These are phyloP conservation scores for Mucor indicus DNA, from an alignment of 371 early-diverging fungal species.

Conservation along the genomic window DNA sequence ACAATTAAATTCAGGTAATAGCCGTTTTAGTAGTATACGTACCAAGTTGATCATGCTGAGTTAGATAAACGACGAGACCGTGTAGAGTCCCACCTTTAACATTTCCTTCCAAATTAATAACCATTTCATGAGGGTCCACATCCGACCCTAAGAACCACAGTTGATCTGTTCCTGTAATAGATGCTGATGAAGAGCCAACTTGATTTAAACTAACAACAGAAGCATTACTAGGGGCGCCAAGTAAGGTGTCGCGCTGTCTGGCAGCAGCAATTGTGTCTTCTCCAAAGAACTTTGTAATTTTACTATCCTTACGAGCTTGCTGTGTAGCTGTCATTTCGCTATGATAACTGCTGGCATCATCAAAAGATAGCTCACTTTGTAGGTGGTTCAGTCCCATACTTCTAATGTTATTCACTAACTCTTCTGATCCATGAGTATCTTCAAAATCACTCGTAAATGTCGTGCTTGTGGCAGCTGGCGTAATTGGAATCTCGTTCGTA, in stretches of 20 bases:
- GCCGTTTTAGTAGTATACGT: neutral
- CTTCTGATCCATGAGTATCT: no score
- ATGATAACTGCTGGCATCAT: neutral
- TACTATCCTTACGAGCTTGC: slow-evolving; percentile 18
- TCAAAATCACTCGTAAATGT: no score
- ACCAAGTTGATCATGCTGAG: slow-evolving; percentile 80
- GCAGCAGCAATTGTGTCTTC: slow-evolving; percentile 52
- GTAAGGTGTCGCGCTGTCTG: slow-evolving; percentile 30
- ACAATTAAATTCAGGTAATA: no score
- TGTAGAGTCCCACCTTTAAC: slow-evolving; percentile 87
- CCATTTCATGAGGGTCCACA: slow-evolving; percentile 65
- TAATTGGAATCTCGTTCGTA: no score
- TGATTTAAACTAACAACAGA: neutral
- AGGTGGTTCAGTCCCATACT: no score
- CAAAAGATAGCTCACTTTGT: no score
- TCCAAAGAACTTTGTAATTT: slow-evolving; percentile 67
- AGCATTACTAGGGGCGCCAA: slow-evolving; percentile 13
- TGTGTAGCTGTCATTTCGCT: slow-evolving; percentile 5
- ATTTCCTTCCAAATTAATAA: slow-evolving; percentile 81
- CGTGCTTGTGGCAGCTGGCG: no score
- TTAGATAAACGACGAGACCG: slow-evolving; percentile 84
- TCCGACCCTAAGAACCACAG: slow-evolving; percentile 66
- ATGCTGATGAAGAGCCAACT: no score
- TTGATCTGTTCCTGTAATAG: neutral
- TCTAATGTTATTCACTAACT: no score